These are phyloP conservation scores for Fraxinus sp. DNA, from an alignment of 305 asterid genomes.

Conservation along the genomic window DNA sequence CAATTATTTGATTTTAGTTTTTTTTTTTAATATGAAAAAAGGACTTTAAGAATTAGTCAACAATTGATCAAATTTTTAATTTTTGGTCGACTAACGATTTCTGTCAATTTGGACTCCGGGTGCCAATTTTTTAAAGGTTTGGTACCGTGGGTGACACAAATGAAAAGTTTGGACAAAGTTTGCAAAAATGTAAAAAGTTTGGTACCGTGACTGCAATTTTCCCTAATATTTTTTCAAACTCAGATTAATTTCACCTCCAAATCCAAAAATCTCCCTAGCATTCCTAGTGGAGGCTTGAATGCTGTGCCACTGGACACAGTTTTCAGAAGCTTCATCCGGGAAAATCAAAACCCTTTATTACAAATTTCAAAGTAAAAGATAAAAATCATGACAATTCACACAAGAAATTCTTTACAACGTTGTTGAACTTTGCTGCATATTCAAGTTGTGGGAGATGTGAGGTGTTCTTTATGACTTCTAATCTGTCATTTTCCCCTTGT, in stretches of 20 bases:
- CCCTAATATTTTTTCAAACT: too few relatives aligned
- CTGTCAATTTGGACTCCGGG: too few relatives aligned
- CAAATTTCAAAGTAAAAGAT: neutral
- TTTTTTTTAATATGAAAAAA: too few relatives aligned
- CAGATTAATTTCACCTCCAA: neutral
- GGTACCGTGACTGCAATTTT: too few relatives aligned
- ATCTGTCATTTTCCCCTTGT: slow-evolving; percentile 46
- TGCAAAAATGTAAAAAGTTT: too few relatives aligned
- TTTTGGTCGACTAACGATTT: too few relatives aligned
- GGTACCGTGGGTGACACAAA: too few relatives aligned
- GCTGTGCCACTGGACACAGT: neutral
- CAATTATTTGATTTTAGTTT: too few relatives aligned
- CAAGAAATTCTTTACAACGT: slow-evolving; percentile 43
- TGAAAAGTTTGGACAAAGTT: too few relatives aligned
- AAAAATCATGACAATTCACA: slow-evolving; percentile 10
- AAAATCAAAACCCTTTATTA: neutral
- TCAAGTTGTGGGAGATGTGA: slow-evolving; percentile 66
- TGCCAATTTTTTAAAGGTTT: too few relatives aligned
- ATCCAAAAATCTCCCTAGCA: neutral
- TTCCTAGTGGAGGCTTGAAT: neutral
- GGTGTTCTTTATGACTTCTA: slow-evolving; percentile 45
- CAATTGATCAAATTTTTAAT: too few relatives aligned
- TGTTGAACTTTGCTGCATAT: slow-evolving; percentile 43
- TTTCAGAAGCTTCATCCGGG: neutral
- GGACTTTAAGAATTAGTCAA: too few relatives aligned